Base-by-base conservation (phyloP, 2,329 filamentous ascomycete species). In the Colletotrichum tabaci region DNA sequence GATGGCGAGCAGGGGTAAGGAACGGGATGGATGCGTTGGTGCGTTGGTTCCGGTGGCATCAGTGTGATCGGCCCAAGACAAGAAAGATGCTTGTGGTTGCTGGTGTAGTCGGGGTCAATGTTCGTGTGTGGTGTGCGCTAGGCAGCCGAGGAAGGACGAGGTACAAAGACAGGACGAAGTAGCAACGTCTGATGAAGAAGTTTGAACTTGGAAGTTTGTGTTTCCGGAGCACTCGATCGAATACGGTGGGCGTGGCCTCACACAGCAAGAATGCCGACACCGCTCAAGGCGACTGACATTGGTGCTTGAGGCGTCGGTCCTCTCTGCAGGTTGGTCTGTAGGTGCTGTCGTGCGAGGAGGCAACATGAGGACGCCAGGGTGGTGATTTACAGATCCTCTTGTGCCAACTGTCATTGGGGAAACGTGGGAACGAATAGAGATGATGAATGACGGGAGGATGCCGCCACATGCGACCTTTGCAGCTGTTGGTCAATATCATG, bases 11-110 rank as follows among this genome's bases (percentile, higher is more conserved):
- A 30, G 67, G 63, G 63, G 60, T 53, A 21, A 44, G 46, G 63
- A 40, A 57, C 77, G 76, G 77, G 75, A 76, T 74, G 73, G 74
- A 63, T 77, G 73, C 66, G 66, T 69, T 73, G 70, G 66, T 77
- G 73, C 66, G 66, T 69, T 73, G 70, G 66, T 61, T 52, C 66
- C 50, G 67, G 55, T 23, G 50, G n/a, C 61, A 55, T n/a, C 18
- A 40, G 30, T 68, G 69, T 55, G 40, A 71, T 71, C 65, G 35
- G 61, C 46, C 52, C 62, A 57, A 62, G 40, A 49, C 42, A 44
- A 61, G 65, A 44, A 50, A 18, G 57, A 30, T 47, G 57, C n/a
- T 38, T 47, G 70, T 44, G 26, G 8, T n/a, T n/a, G 26, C 49
- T 23, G 30, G 38, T 21, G 42, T 1, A 7, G 35, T 26, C 16